Percentiles rank a stretch among this genome's conserved stretches.
Conservation (phyloP, 2,329 filamentous ascomycete genomes). For the Bimuria novae-zelandiae region DNA sequence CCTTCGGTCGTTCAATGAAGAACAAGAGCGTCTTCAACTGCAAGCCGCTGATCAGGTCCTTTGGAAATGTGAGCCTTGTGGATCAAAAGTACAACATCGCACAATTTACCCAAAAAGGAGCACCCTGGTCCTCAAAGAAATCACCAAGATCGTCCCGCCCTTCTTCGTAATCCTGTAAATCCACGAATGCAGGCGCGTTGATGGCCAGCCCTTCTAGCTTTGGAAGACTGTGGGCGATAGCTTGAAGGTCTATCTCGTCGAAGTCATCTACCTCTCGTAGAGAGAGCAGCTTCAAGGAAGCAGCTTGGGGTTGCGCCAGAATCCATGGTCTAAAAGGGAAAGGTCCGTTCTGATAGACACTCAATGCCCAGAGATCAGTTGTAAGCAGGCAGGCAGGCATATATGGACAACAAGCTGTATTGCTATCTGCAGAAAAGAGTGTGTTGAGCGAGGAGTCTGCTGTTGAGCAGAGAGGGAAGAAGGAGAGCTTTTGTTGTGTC, state of each 20-base stretch:
- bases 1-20: background rate
- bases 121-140: background rate
- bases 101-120: background rate
- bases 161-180: background rate
- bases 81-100: background rate
- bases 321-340: background rate
- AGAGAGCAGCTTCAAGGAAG: background rate
- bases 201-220: background rate
- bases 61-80: background rate
- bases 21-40: background rate
- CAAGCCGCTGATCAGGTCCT: background rate
- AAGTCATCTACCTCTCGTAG: background rate
- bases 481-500: no score
- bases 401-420: background rate
- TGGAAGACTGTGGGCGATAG: background rate
- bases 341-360: background rate
- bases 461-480: no score
- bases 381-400: no score
- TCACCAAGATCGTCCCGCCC: background rate
- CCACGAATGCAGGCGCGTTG: background rate
- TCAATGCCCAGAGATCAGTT: background rate
- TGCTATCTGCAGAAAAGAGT: no score
- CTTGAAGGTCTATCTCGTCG: background rate
- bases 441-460: no score
- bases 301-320: background rate